These are phyloP conservation scores for Aspergillus oerlinghausenensis DNA, from an alignment of 2,329 filamentous ascomycete genomes.

Conservation along the genomic window DNA sequence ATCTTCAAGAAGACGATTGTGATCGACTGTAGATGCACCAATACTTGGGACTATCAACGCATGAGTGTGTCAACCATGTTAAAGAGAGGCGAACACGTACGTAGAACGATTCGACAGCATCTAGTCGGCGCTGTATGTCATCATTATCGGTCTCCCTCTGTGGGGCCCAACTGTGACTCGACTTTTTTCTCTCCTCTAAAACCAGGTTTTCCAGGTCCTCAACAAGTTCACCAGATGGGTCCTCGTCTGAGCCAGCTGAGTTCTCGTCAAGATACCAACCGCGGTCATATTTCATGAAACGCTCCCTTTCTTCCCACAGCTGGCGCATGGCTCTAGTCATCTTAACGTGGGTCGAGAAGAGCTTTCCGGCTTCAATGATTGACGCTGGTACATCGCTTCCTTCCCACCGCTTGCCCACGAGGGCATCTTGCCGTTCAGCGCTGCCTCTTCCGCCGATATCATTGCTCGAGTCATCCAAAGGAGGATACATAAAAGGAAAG, in stretches of 20 bases:
- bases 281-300: slow-evolving; percentile 85
- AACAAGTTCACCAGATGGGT: slow-evolving; percentile 42
- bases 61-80: slow-evolving; percentile 2
- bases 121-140: slow-evolving; percentile 53
- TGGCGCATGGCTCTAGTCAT: slow-evolving; percentile 90
- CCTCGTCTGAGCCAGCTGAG: slow-evolving; percentile 26
- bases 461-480: slow-evolving; percentile 82
- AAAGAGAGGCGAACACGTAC: slow-evolving; percentile 50
- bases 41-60: slow-evolving; percentile 57
- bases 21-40: slow-evolving; percentile 86
- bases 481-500: slow-evolving; percentile 96
- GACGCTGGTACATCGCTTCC: slow-evolving; percentile 89
- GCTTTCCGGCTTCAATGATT: slow-evolving; percentile 87
- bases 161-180: slow-evolving; percentile 9
- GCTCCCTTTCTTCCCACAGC: slow-evolving; percentile 89
- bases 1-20: slow-evolving; percentile 90
- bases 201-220: slow-evolving; percentile 21
- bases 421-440: slow-evolving; percentile 70
- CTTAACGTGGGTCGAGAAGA: slow-evolving; percentile 84
- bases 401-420: slow-evolving; percentile 84
- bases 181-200: slow-evolving; percentile 14
- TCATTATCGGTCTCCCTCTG: slow-evolving; percentile 32
- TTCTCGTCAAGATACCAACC: slow-evolving; percentile 66
- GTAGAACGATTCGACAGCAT: slow-evolving; percentile 78
- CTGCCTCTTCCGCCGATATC: slow-evolving; percentile 83